Percentiles rank a stretch among this genome's conserved stretches.
Conservation (phyloP, 371 early-diverging fungal genomes). For the Cokeromyces recurvatus region DNA sequence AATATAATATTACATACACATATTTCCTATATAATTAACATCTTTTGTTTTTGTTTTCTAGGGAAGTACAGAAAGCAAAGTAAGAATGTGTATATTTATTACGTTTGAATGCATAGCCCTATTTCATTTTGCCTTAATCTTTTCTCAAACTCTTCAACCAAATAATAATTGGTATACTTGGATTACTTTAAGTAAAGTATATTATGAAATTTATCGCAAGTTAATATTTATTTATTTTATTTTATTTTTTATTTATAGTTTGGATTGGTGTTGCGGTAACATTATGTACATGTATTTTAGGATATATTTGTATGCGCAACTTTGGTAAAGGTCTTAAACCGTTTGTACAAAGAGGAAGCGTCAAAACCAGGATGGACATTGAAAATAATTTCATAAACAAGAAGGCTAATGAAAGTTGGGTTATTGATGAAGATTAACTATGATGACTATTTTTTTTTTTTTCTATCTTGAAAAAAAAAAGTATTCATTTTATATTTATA, state of each 20-base stretch:
- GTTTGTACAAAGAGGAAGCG: conserved; percentile 11
- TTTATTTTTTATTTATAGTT: conserved; percentile 9
- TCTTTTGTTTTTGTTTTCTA: not conserved
- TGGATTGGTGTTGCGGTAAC: conserved; percentile 29
- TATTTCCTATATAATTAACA: not conserved
- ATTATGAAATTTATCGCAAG: too few species aligned
- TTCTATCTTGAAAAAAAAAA: too few species aligned
- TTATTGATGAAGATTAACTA: conserved; percentile 16
- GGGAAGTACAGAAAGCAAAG: conserved; percentile 25
- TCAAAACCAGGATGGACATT: conserved; percentile 6
- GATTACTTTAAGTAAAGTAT: conserved; percentile 29
- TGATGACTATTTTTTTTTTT: too few species aligned
- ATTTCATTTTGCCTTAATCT: conserved; percentile 22
- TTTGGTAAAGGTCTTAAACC: conserved; percentile 37
- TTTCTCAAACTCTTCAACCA: conserved; percentile 25
- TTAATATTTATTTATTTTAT: not conserved
- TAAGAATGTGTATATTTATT: conserved; percentile 20
- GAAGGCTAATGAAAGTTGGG: conserved; percentile 8
- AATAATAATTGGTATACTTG: conserved; percentile 30
- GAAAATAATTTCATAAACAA: conserved; percentile 3
- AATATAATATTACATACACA: not conserved
- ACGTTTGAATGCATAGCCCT: conserved; percentile 16
- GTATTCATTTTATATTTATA: too few species aligned
- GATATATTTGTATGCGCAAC: conserved; percentile 36
- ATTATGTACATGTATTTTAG: conserved; percentile 20